Evolutionary conservation across 805 yeast genomes (phyloP).

Genomic region (Nakazawaea anatomiae): DNA sequence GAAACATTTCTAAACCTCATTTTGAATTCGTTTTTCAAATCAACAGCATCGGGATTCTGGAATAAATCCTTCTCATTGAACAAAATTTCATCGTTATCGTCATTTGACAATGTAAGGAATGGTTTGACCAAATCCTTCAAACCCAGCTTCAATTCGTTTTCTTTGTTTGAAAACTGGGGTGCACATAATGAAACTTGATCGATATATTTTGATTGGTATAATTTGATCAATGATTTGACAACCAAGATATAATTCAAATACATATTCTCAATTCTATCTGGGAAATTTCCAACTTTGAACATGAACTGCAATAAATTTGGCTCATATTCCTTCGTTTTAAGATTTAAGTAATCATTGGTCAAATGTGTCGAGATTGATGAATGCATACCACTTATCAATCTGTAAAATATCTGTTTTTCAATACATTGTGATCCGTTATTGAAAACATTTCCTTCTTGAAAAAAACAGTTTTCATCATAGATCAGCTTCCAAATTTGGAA

Average conservation of each 20-base stretch:
- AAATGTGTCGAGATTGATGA: conserved; percentile 92
- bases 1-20: conserved; percentile 84
- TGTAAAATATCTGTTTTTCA: conserved; percentile 85
- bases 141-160: conserved; percentile 20
- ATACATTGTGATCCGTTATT: conserved; percentile 50
- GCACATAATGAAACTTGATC: conserved; percentile 21
- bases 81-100: conserved; percentile 18
- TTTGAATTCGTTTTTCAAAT: conserved; percentile 81
- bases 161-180: conserved; percentile 22
- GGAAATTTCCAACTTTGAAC: conserved; percentile 84
- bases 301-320: conserved; percentile 80
- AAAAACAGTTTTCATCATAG: conserved; percentile 87
- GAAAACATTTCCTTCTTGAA: conserved; percentile 34
- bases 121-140: conserved; percentile 27
- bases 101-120: conserved; percentile 17
- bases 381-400: conserved; percentile 89
- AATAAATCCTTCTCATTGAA: conserved; percentile 42
- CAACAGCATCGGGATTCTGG: conserved; percentile 38
- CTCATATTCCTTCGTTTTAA: conserved; percentile 70
- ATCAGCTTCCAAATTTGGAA: conserved; percentile 90
- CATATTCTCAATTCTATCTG: conserved; percentile 83
- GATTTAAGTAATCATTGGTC: conserved; percentile 72
- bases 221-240: conserved; percentile 70
- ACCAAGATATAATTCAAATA: conserved; percentile 91
- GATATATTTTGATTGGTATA: conserved; percentile 24